Evolutionary conservation across 805 yeast species (phyloP), one percentile per base, ranked within the genome.

Genomic region (Ogataea trehaloabstinens): DNA sequence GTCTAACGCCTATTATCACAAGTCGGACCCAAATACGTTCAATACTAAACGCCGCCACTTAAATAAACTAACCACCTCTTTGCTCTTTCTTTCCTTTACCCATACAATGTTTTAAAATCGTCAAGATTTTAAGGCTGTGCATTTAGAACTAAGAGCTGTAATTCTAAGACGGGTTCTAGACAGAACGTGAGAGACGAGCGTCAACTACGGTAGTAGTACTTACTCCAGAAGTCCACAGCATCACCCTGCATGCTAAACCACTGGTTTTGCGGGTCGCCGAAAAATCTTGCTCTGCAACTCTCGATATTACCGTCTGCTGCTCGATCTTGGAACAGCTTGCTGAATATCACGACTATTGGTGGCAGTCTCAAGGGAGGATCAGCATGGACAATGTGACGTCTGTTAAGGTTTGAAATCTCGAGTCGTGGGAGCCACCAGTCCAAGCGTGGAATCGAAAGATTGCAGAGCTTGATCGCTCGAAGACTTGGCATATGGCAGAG

Each of bases 321-420:
- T n/a, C 44, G 46, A 35, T 46, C 56, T 22, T 67, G 66, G 31
- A 70, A 67, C 34, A 59, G 41, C 4, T 58, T 59, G 32, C 71
- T 56, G 37, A 67, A 53, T 18, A 45, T 35, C 2, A 55, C 55
- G 17, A 46, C 46, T 8, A 44, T 42, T 5, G 55, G 53, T 0
- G 57, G 53, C 24, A 54, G 42, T 18, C 45, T 19, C 19, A 42
- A 30, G 3, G 37, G 21, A 3, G 47, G 35, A 22, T 34, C 34
- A 8, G 38, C n/a, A 2, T 40, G 30, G 29, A 45, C 27, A 28
- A 32, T 27, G 5, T 32, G 38, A 7, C 52, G 45, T 19, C 45
- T 40, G 19, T 37, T 31, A 19, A 12, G 21, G 29, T 55, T 53
- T 4, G 20, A 6, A 6, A n/a, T 20, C 31, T 52, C 60, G 10